Conservation (phyloP, 2,329 filamentous ascomycete species). For the Metarhizium album region DNA sequence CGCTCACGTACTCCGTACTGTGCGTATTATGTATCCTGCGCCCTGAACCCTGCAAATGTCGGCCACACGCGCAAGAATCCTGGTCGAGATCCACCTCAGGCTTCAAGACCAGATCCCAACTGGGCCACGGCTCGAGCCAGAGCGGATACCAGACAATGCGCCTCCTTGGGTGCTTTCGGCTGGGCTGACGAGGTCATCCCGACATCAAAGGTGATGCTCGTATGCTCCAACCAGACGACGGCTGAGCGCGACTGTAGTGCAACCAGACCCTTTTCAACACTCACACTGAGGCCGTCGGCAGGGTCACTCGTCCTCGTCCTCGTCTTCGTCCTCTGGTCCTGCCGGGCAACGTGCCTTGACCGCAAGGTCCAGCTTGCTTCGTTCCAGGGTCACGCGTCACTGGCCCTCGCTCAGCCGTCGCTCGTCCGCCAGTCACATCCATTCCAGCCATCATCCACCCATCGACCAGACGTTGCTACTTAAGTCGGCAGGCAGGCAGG, state of each 20-base stretch:
- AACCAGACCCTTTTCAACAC: not conserved
- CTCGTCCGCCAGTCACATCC: constrained; percentile 1
- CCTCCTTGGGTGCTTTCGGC: not conserved
- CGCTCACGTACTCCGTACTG: too few relatives aligned
- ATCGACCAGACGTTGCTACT: not conserved
- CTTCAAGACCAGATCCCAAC: not conserved
- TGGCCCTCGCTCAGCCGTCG: not conserved
- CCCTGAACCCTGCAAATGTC: not conserved
- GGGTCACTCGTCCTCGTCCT: not conserved
- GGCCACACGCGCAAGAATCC: not conserved
- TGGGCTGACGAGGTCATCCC: not conserved
- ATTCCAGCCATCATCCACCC: not conserved
- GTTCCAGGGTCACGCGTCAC: not conserved
- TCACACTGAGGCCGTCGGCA: not conserved
- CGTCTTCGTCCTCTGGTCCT: not conserved
- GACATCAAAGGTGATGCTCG: not conserved
- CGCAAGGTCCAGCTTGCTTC: not conserved
- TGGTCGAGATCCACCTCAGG: not conserved
- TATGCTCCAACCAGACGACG: not conserved
- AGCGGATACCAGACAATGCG: not conserved
- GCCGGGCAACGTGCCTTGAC: not conserved
- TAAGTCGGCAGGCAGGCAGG: too few relatives aligned
- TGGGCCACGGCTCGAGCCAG: not conserved
- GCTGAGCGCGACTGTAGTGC: not conserved
- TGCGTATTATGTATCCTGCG: too few relatives aligned